Evolutionary conservation across 352 stramenopile species (phyloP).

Genomic region (Phytopythium helicoides): DNA sequence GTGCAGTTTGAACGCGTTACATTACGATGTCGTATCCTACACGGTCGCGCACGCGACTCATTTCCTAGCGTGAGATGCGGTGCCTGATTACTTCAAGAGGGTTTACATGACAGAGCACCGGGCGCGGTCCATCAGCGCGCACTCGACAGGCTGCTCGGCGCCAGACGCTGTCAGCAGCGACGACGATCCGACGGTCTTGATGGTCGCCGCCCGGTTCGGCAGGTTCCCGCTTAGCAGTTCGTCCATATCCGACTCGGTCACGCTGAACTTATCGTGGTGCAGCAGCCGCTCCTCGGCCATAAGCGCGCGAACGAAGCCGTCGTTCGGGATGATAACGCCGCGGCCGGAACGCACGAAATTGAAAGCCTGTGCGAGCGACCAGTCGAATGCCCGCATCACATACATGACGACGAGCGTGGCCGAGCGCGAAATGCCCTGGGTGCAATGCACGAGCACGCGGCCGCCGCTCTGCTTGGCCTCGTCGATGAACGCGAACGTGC

Average conservation of each 20-base stretch:
- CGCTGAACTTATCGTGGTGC: slow-evolving; percentile 39
- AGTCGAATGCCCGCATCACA: slow-evolving; percentile 53
- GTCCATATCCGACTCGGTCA: slow-evolving; percentile 52
- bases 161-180: slow-evolving; percentile 1
- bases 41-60: neutral
- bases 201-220: slow-evolving; percentile 20
- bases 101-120: slow-evolving; percentile 5
- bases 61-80: neutral
- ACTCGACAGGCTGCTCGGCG: neutral
- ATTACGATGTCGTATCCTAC: no score
- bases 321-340: slow-evolving; percentile 61
- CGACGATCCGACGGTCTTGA: slow-evolving; percentile 7
- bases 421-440: slow-evolving; percentile 67
- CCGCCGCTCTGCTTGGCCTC: slow-evolving; percentile 16
- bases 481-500: slow-evolving; percentile 46
- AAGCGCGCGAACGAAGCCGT: slow-evolving; percentile 52
- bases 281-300: slow-evolving; percentile 47
- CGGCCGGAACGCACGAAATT: slow-evolving; percentile 44
- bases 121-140: slow-evolving; percentile 2
- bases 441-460: slow-evolving; percentile 71
- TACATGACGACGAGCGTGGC: slow-evolving; percentile 70
- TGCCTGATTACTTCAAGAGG: no score
- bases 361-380: slow-evolving; percentile 63
- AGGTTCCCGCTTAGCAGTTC: slow-evolving; percentile 38
- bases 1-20: no score